Conservation (phyloP, 192 early-diverging fungal species). For the Globomyces pollinis-pini region DNA sequence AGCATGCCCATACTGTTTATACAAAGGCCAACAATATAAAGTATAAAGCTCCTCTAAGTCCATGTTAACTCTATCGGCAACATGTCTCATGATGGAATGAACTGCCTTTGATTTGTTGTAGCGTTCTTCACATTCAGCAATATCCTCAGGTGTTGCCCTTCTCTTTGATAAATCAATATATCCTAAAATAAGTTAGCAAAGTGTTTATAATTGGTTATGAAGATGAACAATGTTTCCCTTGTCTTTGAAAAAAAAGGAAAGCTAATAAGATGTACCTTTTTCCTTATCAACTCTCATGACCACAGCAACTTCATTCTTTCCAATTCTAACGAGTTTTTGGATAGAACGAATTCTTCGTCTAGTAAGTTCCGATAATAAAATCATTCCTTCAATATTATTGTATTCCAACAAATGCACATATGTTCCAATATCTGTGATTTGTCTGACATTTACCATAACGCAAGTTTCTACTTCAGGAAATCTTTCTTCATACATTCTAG, state of each 20-base stretch:
- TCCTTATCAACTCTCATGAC: conserved; percentile 94
- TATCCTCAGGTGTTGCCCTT: conserved; percentile 81
- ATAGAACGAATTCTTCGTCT: conserved; percentile 93
- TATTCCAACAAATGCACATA: conserved; percentile 94
- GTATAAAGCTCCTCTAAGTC: conserved; percentile 80
- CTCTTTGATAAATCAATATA: conserved; percentile 99
- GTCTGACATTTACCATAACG: conserved; percentile 94
- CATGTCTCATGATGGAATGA: conserved; percentile 77
- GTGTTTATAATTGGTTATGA: neutral
- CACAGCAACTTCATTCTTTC: conserved; percentile 85
- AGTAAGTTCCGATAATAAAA: conserved; percentile 85
- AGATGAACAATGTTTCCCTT: neutral
- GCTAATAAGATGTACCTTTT: conserved; percentile 59
- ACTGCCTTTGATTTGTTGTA: conserved; percentile 90
- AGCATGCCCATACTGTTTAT: conserved; percentile 92
- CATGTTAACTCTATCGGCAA: conserved; percentile 76
- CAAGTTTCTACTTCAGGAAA: conserved; percentile 92
- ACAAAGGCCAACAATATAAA: conserved; percentile 87
- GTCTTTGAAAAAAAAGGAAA: neutral
- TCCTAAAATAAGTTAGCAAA: conserved; percentile 34
- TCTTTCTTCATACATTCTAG: conserved; percentile 87
- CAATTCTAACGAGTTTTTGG: conserved; percentile 90
- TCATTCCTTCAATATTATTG: conserved; percentile 97
- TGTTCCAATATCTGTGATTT: conserved; percentile 94
- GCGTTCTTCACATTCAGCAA: conserved; percentile 82